Evolutionary conservation across 2,329 filamentous ascomycete genomes (phyloP), one percentile per base, ranked within the genome.

Genomic region (Claviceps africana): DNA sequence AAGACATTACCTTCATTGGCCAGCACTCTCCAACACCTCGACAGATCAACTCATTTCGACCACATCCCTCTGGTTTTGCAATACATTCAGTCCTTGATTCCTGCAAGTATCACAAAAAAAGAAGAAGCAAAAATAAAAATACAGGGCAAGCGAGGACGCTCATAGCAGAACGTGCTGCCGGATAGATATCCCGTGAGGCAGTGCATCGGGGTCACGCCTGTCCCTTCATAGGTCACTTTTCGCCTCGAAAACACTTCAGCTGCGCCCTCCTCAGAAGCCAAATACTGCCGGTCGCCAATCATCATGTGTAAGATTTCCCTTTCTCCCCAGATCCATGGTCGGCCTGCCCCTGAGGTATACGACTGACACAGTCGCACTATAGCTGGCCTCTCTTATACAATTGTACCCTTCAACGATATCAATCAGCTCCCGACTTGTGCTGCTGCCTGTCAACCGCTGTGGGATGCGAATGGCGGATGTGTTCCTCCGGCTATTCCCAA

Each of bases 401-500:
- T 83, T 56, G 70, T 80, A 43, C 79, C 79, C 48, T 78, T 82
- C 59, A 57, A 61, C 47, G 66, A 72, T 43, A 56, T 53, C 22
- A 53, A 54, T 47, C 51, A 62, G 43, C 76, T 88, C 48, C 85
- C 85, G 4, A 63, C 74, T 28, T 88, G 85, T 61, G 83, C 79
- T 10, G 64, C 70, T 22, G 56, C 62, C 47, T 88, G 85, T 61
- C 73, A 75, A 44, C 64, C 71, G 30, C 78, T 88, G 45, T 81
- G 76, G 62, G 78, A 86, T 65, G 87, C 85, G 53, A 86, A 89
- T 62, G 77, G 76, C 46, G 79, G 73, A 55, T 94, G 88, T 66
- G 75, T 84, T 1, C 83, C 84, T 3, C 78, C 77, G 4, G 73
- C 69, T 25, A 72, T 67, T 3, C 65, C 75, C 5, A 65, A 68